These are phyloP conservation scores for Posidonia oceanica DNA, from an alignment of 116 monocot species.

Conservation along the genomic window DNA sequence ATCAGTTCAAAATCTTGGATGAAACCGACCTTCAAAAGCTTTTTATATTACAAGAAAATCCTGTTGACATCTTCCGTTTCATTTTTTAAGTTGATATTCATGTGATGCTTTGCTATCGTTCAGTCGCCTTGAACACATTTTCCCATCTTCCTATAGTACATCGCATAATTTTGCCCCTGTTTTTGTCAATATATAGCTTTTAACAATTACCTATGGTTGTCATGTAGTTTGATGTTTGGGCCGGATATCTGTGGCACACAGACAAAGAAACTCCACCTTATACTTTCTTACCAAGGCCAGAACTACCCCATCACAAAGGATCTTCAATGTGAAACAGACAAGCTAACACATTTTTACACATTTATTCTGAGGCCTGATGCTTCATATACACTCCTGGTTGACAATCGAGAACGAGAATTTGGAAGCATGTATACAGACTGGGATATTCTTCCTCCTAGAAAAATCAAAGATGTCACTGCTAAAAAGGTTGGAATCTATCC, in stretches of 20 bases:
- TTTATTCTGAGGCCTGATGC: slow-evolving; percentile 94
- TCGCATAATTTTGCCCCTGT: too few species aligned
- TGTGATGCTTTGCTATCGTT: too few species aligned
- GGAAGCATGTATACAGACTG: slow-evolving; percentile 98
- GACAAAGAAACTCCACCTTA: slow-evolving; percentile 93
- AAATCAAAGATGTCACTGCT: slow-evolving; percentile 78
- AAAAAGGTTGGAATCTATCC: slow-evolving; percentile 52
- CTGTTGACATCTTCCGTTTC: too few species aligned
- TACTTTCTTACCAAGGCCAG: slow-evolving; percentile 90
- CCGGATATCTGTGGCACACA: slow-evolving; percentile 96
- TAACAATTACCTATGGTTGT: neutral
- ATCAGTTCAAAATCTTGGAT: too few species aligned
- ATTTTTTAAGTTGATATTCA: too few species aligned
- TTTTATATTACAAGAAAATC: too few species aligned
- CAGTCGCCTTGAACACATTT: too few species aligned
- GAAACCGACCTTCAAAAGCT: too few species aligned
- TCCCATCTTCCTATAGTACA: too few species aligned
- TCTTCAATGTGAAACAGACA: slow-evolving; percentile 88
- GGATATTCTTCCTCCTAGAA: slow-evolving; percentile 94
- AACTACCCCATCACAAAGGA: slow-evolving; percentile 95
- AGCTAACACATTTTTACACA: slow-evolving; percentile 89
- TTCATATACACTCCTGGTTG: slow-evolving; percentile 77
- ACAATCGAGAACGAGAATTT: slow-evolving; percentile 95
- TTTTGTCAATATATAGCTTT: neutral
- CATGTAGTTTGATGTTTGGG: slow-evolving; percentile 90